Evolutionary conservation across 352 stramenopile genomes (phyloP), one percentile per base, ranked within the genome.

Genomic region (Globisporangium cystogenes): DNA sequence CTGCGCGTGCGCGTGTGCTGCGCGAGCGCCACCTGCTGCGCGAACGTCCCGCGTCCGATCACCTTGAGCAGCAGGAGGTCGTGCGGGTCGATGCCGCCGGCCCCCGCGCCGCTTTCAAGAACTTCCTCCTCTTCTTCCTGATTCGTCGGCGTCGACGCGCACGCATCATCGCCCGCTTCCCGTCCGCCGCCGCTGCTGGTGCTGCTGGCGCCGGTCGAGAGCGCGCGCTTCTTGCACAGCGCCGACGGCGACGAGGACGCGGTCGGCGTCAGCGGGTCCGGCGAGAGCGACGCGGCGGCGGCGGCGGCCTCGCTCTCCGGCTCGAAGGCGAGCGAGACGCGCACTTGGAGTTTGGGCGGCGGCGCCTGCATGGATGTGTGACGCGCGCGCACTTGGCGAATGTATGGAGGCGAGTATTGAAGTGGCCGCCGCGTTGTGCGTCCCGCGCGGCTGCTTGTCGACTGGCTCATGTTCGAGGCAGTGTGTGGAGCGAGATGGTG

Each of bases 1-100:
- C 57, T 64, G 45, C 86, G 65, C 7, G 75, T 84, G 21, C 55
- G 57, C 37, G 52, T 57, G 68, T 87, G 67, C 20, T 71, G 70
- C 16, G 83, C 83, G 42, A 93, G 62, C 35, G 83, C 83, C 45
- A 93, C 83, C 54, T 93, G 83, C 37, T 82, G 79, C 20, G 83
- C 83, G 55, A 90, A 93, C 24, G 83, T 91, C 61, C 83, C 83
- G 33, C 81, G 83, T 1, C 83, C 83, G 48, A 93, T 89, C n/a
- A 93, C 83, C 49, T 91, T 90, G 49, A 93, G 72, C 50, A 93
- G 64, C 55, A 73, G 82, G 43, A 93, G 67, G 52, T 90, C 74
- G 45, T 81, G 73, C 51, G 77, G 77, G 46, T 85, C 67, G 45
- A 89, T 79, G 8, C 49, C 43, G 7, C 49, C 7, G 33, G 33